Base-by-base conservation (phyloP, 2,329 filamentous ascomycete genomes). In the Pseudodiploospora longispora region DNA sequence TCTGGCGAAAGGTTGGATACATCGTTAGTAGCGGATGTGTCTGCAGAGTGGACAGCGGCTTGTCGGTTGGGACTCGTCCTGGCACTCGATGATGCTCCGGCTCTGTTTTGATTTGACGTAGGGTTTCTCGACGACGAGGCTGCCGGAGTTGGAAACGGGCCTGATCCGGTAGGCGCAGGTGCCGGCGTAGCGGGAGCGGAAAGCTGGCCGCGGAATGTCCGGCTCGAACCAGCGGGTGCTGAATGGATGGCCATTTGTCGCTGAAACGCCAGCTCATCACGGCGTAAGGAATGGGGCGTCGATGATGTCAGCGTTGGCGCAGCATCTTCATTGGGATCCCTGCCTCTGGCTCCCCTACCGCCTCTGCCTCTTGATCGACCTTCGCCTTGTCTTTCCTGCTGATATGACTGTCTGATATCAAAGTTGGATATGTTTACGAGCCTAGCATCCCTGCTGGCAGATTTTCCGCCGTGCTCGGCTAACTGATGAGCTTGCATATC, bases 401-500 rank as follows among this genome's bases (percentile, higher is more conserved):
- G 74, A 55, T 94, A 93, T 1, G 86, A 75, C 36, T 80, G 72
- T 33, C 89, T 76, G 50, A 84, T 82, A 53, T 95, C 85, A 58
- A 98, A 97, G 19, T 78, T 77, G 0, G 89, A 87, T 52, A 98
- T 82, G 59, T 97, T 87, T 5, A 98, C 90, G 27, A 84, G 69
- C 41, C 90, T 78, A 4, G 88, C 87, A 61, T 96, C 91, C 56
- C 88, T 76, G 44, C 89, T 75, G 2, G 85, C 82, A 53, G 91
- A 85, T 57, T 95, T 96, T 6, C 88, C 87, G 0, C 83, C 87
- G 59, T 98, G 93, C 43, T 83, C 78, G 54, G 85, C 83, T 7
- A 98, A 67, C 61, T 95, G 87, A 65, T 98, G 93, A 3, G 85
- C 93, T 62, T 97, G 95, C 38, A 98, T 69, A 57, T 98, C 93